These are phyloP conservation scores for Aspergillus pseudoviridinutans DNA, from an alignment of 2,329 filamentous ascomycete genomes.

Conservation along the genomic window DNA sequence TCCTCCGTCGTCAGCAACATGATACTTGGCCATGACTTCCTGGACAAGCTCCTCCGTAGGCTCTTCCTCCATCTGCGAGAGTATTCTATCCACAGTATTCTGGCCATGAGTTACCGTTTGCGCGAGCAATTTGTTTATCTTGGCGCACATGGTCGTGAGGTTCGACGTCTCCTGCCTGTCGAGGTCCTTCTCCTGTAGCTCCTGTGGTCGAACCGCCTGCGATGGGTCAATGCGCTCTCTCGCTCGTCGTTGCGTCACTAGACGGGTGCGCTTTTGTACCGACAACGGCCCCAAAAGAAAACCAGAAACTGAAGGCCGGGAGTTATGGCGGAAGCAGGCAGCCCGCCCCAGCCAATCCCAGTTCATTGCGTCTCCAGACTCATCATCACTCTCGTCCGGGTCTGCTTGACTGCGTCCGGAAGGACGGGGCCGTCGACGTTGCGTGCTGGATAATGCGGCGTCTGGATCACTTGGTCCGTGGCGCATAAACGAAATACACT, in stretches of 20 bases:
- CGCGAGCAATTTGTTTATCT: slow-evolving; percentile 62
- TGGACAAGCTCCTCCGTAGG: slow-evolving; percentile 37
- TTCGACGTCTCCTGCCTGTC: slow-evolving; percentile 73
- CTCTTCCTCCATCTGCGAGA: slow-evolving; percentile 26
- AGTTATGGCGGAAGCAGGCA: slow-evolving; percentile 69
- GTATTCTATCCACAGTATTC: slow-evolving; percentile 46
- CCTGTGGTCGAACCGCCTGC: slow-evolving; percentile 69
- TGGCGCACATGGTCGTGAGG: slow-evolving; percentile 71
- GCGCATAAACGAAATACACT: slow-evolving; percentile 84
- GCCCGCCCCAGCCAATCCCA: slow-evolving; percentile 80
- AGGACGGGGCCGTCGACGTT: slow-evolving; percentile 37
- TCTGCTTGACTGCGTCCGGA: slow-evolving; percentile 23
- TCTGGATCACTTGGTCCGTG: slow-evolving; percentile 56
- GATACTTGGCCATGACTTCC: slow-evolving; percentile 60
- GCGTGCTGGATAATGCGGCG: slow-evolving; percentile 41
- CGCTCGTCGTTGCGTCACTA: slow-evolving; percentile 65
- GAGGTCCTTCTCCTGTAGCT: slow-evolving; percentile 70
- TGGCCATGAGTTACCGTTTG: slow-evolving; percentile 43
- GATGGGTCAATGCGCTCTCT: slow-evolving; percentile 63
- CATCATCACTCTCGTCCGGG: slow-evolving; percentile 62
- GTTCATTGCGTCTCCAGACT: slow-evolving; percentile 73
- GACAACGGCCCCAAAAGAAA: slow-evolving; percentile 88
- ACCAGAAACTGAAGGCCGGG: slow-evolving; percentile 71
- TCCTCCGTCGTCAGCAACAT: slow-evolving; percentile 64
- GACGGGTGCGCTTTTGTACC: slow-evolving; percentile 76